phyloP scores from a whole-genome alignment of 1,284 basidiomycete genomes.

The Irpex lacteus region DNA sequence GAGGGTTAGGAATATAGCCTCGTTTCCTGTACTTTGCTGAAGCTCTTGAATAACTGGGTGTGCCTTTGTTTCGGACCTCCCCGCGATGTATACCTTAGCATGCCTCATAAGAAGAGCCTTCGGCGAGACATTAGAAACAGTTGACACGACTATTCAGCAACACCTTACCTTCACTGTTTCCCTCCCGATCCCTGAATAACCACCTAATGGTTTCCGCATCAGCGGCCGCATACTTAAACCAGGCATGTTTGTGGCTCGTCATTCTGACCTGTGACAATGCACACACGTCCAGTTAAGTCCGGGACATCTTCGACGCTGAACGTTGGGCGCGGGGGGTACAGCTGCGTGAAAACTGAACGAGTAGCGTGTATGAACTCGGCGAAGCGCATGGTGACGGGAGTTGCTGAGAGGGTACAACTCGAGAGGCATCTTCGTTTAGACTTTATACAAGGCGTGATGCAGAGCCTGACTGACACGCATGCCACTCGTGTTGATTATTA shows the following conservation, averaged over 20 bases:
- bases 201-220: constrained; percentile 22
- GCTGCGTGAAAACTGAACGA: too few species aligned
- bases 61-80: constrained; percentile 38
- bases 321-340: constrained; percentile 24
- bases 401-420: too few species aligned
- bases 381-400: too few species aligned
- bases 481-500: too few species aligned
- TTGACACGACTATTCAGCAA: too few species aligned
- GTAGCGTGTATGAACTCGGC: too few species aligned
- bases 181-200: constrained; percentile 40
- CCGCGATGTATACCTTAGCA: constrained; percentile 52
- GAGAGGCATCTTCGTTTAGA: too few species aligned
- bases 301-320: constrained; percentile 34
- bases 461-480: too few species aligned
- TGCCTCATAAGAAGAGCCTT: constrained; percentile 41
- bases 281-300: constrained; percentile 35
- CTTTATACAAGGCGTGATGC: too few species aligned
- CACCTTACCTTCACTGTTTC: constrained; percentile 26
- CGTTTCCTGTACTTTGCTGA: constrained; percentile 33
- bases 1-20: constrained; percentile 42
- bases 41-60: constrained; percentile 42
- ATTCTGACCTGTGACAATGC: constrained; percentile 39
- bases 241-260: not conserved
- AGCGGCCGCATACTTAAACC: not conserved
- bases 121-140: not conserved